Evolutionary conservation across 169 alveolate species (phyloP), one percentile per base, ranked within the genome.

Genomic region (Theileria luwenshuni): DNA sequence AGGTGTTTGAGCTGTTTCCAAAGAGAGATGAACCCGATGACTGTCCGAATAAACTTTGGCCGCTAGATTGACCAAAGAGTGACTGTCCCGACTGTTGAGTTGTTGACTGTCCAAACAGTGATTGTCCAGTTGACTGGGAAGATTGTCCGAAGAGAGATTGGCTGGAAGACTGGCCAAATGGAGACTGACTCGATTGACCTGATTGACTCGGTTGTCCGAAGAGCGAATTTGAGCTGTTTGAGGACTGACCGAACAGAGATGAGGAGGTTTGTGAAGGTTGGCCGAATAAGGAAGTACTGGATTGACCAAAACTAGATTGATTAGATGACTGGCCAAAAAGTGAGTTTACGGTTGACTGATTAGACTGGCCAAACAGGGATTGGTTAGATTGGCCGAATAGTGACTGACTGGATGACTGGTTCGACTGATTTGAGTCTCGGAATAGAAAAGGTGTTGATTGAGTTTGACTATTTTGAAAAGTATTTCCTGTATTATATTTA

Each of bases 351-450:
- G 72, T 15, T 0, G 32, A 56, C 38, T 62, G 52, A 38, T 5
- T 38, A 60, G 69, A 51, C 28, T 51, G 61, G 23, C 61, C 61
- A 35, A 51, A 51, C 28, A 51, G 8, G 23, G 61, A 51, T 13
- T 30, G 61, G 15, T 56, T 56, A 27, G 65, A 25, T 21, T 38
- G 45, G 10, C 17, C 10, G 35, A 62, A 62, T 23, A 23, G 28
- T 41, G 72, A 62, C 13, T 62, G 72, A 21, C 65, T 21, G 65
- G 65, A 2, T 62, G 72, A 62, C 58, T 38, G 45, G 45, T 10
- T 10, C 10, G 45, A 38, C 45, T 10, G 10, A 38, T 7, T 10
- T 7, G 10, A 10, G 45, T 7, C 17, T 10, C 45, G 45, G 45
- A 10, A 7, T 10, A 38, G 10, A 38, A 10, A 38, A 38, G 45